Conservation (phyloP, 2,329 filamentous ascomycete species). For the Calonectria pseudoreteaudii region DNA sequence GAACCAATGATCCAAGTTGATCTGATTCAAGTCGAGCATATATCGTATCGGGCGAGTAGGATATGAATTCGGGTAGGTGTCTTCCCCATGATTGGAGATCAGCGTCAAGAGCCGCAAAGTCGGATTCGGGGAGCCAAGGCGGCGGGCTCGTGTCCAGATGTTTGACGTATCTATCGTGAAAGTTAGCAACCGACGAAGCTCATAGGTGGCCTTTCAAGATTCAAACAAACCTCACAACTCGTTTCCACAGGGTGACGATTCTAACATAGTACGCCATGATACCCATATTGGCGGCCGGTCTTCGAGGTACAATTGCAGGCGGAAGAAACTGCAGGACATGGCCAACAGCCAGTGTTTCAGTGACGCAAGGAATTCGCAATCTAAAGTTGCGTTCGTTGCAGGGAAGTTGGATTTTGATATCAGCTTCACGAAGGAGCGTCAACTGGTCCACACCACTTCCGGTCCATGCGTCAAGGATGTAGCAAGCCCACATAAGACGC, state of each 20-base stretch:
- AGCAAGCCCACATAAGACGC: conserved; percentile 57
- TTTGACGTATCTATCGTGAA: conserved; percentile 53
- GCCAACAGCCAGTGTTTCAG: conserved; percentile 54
- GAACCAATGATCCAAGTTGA: conserved; percentile 57
- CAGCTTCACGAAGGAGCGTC: conserved; percentile 52
- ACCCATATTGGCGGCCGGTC: conserved; percentile 56
- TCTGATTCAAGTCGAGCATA: conserved; percentile 60
- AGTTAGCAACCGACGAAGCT: conserved; percentile 18
- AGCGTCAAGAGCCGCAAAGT: conserved; percentile 54
- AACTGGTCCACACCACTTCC: conserved; percentile 54
- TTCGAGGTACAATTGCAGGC: conserved; percentile 52
- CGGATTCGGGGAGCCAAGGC: conserved; percentile 57
- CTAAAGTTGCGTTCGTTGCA: conserved; percentile 56
- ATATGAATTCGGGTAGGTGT: conserved; percentile 57
- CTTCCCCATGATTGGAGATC: conserved; percentile 55
- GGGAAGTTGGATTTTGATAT: conserved; percentile 56
- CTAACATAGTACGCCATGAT: conserved; percentile 59
- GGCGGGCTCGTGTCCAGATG: conserved; percentile 52
- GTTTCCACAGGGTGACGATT: conserved; percentile 55
- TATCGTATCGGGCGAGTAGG: conserved; percentile 57
- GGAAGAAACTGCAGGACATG: conserved; percentile 55
- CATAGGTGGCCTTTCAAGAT: not conserved
- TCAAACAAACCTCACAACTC: conserved; percentile 50
- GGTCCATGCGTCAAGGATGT: conserved; percentile 55
- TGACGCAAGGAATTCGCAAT: conserved; percentile 54